Base-by-base conservation (phyloP, 805 yeast genomes). In the Cyberlindnera xishuangbannaensis region DNA sequence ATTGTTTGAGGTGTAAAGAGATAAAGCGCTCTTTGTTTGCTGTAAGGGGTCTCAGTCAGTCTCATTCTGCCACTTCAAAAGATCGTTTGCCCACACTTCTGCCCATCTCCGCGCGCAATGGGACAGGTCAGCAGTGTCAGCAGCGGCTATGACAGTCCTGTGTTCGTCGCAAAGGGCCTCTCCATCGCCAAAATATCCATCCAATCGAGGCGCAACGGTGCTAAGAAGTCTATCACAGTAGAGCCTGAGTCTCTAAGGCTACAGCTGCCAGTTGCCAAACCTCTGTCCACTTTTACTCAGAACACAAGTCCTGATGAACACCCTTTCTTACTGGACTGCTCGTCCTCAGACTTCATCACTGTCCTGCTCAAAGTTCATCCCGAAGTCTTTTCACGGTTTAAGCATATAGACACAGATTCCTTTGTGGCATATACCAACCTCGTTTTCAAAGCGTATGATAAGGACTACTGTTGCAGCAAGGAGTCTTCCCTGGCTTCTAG, bases 241-340 rank as follows among this genome's bases (percentile, higher is more conserved):
- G 39, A 31, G 15, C 23, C 30, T 2, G 11, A 12, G 6, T 22
- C 31, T 9, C 14, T 12, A 3, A 13, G 17, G 2, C 20, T 39
- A 8, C n/a, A 20, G 13, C 33, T 39, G 4, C 33, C 43, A 6
- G 20, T 5, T 16, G 14, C 30, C 3, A 30, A 25, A 17, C 39
- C 43, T n/a, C 35, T 27, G 6, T 14, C 33, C 9, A 39, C 37
- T 3, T 39, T 39, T 35, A 39, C 43, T 2, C 43, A 35, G 29
- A 39, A 39, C n/a, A 31, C 23, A 7, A 21, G 21, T 4, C 10
- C 19, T 7, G 32, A 21, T n/a, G 43, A 39, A 16, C 19, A 28
- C 20, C 39, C 31, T 13, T 39, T 29, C 21, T 28, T 39, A 6
- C 15, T 39, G 14, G 35, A 39, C 27, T 29, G 33, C 20, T 12